Evolutionary conservation across 2,329 filamentous ascomycete genomes (phyloP).

Genomic region (Nemania sp.): DNA sequence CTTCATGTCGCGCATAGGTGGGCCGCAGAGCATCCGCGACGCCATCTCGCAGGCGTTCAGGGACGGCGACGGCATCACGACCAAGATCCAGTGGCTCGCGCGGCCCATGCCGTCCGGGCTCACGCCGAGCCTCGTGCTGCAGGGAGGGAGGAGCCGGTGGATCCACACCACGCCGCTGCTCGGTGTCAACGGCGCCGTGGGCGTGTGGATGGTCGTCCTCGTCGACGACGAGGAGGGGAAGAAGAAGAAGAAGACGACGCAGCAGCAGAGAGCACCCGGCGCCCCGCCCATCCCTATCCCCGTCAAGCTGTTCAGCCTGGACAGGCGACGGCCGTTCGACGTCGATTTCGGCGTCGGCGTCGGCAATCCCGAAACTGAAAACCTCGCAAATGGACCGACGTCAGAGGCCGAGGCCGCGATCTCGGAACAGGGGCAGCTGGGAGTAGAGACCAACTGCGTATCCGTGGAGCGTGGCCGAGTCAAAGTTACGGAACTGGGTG

Average conservation of each 20-base stretch:
- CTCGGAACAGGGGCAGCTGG: neutral
- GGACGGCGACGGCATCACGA: slow-evolving; percentile 72
- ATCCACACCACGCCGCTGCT: slow-evolving; percentile 77
- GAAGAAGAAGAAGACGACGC: no score
- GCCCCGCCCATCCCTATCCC: slow-evolving; percentile 24
- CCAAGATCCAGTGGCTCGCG: slow-evolving; percentile 72
- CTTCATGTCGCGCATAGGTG: slow-evolving; percentile 59
- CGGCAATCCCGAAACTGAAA: neutral
- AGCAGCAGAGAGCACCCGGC: slow-evolving; percentile 5
- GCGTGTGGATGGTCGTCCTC: slow-evolving; percentile 79
- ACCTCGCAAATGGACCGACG: slow-evolving; percentile 3
- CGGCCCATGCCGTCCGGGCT: slow-evolving; percentile 1
- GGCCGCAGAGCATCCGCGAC: slow-evolving; percentile 52
- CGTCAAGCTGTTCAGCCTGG: slow-evolving; percentile 11
- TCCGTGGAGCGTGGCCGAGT: slow-evolving; percentile 3
- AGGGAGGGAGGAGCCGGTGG: slow-evolving; percentile 71
- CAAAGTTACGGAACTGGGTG: slow-evolving; percentile 1
- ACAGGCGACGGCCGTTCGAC: slow-evolving; percentile 21
- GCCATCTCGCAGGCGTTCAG: slow-evolving; percentile 63
- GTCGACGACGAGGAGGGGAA: slow-evolving; percentile 63
- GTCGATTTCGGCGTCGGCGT: neutral
- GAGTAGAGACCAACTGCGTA: neutral
- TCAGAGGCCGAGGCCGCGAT: slow-evolving; percentile 3
- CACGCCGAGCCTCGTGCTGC: slow-evolving; percentile 44
- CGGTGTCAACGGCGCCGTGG: slow-evolving; percentile 68